Evolutionary conservation across 2,329 filamentous ascomycete species (phyloP).

Genomic region (Botryosphaeria dothidea): DNA sequence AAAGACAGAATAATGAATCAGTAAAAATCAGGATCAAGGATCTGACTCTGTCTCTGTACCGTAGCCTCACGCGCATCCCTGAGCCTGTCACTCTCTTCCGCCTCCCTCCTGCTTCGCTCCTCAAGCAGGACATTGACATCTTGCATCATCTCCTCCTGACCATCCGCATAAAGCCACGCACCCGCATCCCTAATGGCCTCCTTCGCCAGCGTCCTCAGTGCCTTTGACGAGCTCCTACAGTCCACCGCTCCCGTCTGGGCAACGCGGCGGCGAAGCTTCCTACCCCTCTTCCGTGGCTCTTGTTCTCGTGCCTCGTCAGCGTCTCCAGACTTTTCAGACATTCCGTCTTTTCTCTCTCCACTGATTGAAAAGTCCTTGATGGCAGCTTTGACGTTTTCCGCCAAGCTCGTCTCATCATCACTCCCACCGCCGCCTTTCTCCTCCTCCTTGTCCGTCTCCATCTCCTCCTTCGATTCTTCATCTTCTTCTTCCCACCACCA

Average conservation of each 20-base stretch:
- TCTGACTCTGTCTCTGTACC: neutral
- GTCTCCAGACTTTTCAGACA: neutral
- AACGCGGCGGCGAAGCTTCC: neutral
- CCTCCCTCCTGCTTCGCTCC: neutral
- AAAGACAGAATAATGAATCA: neutral
- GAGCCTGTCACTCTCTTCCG: neutral
- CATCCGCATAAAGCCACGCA: neutral
- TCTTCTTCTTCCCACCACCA: neutral
- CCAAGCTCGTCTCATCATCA: neutral
- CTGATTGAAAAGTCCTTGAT: no score
- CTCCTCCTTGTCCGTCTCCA: neutral
- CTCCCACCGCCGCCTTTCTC: neutral
- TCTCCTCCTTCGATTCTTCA: no score
- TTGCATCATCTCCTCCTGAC: neutral
- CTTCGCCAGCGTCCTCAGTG: neutral
- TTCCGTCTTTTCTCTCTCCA: neutral
- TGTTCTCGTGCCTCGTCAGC: neutral
- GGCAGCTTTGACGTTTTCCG: neutral
- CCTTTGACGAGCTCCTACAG: neutral
- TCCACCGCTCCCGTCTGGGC: neutral
- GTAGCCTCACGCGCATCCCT: neutral
- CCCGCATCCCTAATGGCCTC: neutral
- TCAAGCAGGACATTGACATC: neutral
- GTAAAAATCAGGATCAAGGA: neutral
- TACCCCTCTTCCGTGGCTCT: neutral